phyloP scores from a whole-genome alignment of 225 moss, liverwort and hornwort species.

The Ulota crispa region DNA sequence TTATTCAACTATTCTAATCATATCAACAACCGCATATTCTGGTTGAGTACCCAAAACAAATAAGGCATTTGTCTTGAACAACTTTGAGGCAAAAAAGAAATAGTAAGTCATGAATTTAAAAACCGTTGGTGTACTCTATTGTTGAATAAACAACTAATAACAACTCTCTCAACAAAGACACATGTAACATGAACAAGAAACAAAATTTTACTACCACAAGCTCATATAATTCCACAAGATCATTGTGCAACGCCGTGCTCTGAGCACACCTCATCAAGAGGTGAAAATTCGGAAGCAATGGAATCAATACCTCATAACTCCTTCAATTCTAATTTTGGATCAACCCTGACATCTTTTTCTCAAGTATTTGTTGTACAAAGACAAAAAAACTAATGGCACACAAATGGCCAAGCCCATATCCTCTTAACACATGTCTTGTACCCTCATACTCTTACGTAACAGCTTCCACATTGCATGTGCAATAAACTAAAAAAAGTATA shows the following conservation, averaged over 20 bases:
- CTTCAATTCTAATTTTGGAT: slow-evolving; percentile 1
- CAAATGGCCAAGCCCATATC: slow-evolving; percentile 12
- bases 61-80: not conserved
- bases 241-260: not conserved
- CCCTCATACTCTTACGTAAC: not conserved
- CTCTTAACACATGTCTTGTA: not conserved
- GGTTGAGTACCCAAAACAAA: too few species aligned
- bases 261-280: not conserved
- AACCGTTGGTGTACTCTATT: not conserved
- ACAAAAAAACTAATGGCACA: slow-evolving; percentile 7
- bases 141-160: not conserved
- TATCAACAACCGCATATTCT: not conserved
- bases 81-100: not conserved
- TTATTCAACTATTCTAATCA: not conserved
- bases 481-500: not conserved
- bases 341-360: not conserved
- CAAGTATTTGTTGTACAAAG: slow-evolving; percentile 24
- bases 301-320: not conserved
- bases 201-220: slow-evolving; percentile 21
- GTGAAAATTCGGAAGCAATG: not conserved
- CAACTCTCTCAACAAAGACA: not conserved
- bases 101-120: not conserved
- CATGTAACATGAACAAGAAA: not conserved
- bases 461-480: slow-evolving; percentile 17
- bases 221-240: slow-evolving; percentile 4